phyloP scores from a whole-genome alignment of 1,139 yeast species.

The Yamadazyma conglobata region DNA sequence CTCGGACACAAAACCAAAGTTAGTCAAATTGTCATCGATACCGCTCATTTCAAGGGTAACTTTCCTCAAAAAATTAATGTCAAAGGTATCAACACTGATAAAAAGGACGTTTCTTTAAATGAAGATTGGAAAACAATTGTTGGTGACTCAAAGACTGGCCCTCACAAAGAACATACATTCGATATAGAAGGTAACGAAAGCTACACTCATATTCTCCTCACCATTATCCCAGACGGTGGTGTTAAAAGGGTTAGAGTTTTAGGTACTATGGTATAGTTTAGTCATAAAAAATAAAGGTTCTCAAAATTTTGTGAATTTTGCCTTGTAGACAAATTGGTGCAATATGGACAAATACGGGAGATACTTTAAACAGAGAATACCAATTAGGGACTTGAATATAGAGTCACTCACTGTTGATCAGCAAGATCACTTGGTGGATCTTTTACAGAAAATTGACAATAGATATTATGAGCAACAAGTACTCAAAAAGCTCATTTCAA shows the following conservation, averaged over 20 bases:
- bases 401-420: slow-evolving; percentile 4
- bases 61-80: slow-evolving; percentile 77
- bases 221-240: slow-evolving; percentile 95
- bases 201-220: slow-evolving; percentile 68
- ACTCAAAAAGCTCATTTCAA: slow-evolving; percentile 37
- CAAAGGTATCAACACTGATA: slow-evolving; percentile 42
- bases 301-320: not conserved
- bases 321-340: not conserved
- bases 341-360: not conserved
- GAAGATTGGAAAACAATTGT: slow-evolving; percentile 62
- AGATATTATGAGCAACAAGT: slow-evolving; percentile 49
- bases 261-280: slow-evolving; percentile 54
- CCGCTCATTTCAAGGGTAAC: slow-evolving; percentile 92
- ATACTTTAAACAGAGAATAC: slow-evolving; percentile 14
- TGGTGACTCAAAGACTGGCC: slow-evolving; percentile 66
- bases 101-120: slow-evolving; percentile 35
- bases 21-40: slow-evolving; percentile 67
- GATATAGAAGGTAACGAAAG: slow-evolving; percentile 24
- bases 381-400: slow-evolving; percentile 8
- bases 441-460: slow-evolving; percentile 23
- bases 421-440: slow-evolving; percentile 9
- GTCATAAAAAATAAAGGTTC: too few species aligned
- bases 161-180: slow-evolving; percentile 74
- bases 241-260: slow-evolving; percentile 83
- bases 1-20: slow-evolving; percentile 65